phyloP scores from a whole-genome alignment of 2,329 filamentous ascomycete species.

The Pseudogymnoascus sp. region DNA sequence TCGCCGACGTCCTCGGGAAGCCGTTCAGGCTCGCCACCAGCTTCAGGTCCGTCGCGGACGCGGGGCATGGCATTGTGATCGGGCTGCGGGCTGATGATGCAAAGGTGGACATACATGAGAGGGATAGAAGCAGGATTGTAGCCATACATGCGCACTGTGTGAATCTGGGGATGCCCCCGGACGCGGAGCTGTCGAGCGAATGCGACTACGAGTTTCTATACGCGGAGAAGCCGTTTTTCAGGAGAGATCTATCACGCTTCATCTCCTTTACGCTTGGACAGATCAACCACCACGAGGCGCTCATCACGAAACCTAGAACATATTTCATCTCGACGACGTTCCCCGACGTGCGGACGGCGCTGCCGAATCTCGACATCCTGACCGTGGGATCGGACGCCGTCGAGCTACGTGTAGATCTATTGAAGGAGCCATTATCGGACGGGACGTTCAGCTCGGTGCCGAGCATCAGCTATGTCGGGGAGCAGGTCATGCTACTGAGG shows the following conservation, averaged over 20 bases:
- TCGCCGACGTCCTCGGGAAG: constrained; percentile 75
- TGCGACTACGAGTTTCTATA: constrained; percentile 88
- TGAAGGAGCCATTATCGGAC: constrained; percentile 63
- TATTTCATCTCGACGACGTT: constrained; percentile 87
- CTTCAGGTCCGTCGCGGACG: constrained; percentile 47
- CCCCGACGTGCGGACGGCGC: constrained; percentile 72
- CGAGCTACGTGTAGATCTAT: constrained; percentile 75
- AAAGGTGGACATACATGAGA: constrained; percentile 50
- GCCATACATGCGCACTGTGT: constrained; percentile 73
- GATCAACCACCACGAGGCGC: constrained; percentile 68
- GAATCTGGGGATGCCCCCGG: constrained; percentile 63
- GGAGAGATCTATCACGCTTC: constrained; percentile 71
- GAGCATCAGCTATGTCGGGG: constrained; percentile 75
- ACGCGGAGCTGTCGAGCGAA: constrained; percentile 55
- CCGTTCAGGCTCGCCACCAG: constrained; percentile 54
- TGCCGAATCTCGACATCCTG: constrained; percentile 80
- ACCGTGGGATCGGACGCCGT: constrained; percentile 83
- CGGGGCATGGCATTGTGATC: constrained; percentile 59
- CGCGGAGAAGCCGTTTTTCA: constrained; percentile 63
- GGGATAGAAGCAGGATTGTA: constrained; percentile 54
- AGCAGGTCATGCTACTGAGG: constrained; percentile 77
- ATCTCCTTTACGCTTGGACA: constrained; percentile 75
- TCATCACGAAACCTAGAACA: constrained; percentile 71
- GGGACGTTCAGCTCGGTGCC: constrained; percentile 60
- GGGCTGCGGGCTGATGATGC: constrained; percentile 56